These are phyloP conservation scores for Pythium coloratum DNA, from an alignment of 352 stramenopile genomes.

Conservation along the genomic window DNA sequence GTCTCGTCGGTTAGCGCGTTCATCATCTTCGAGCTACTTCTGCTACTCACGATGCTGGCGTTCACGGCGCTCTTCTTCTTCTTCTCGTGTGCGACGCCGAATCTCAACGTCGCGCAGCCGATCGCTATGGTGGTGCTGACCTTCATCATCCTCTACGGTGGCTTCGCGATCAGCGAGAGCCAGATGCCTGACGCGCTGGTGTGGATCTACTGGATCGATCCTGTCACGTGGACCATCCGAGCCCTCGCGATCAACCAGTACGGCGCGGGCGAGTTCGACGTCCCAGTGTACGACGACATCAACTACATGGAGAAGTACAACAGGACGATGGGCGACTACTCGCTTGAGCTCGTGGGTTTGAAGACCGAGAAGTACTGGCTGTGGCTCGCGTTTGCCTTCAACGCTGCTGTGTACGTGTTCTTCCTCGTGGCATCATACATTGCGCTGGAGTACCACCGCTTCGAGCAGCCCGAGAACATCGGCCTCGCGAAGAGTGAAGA, in stretches of 20 bases:
- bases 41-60: conserved; percentile 30
- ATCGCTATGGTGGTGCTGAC: conserved; percentile 33
- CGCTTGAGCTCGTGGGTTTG: conserved; percentile 35
- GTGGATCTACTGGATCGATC: conserved; percentile 58
- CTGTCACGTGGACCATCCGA: conserved; percentile 40
- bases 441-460: conserved; percentile 25
- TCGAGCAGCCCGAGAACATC: conserved; percentile 9
- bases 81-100: conserved; percentile 32
- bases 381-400: conserved; percentile 28
- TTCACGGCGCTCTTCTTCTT: conserved; percentile 37
- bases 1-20: conserved; percentile 27
- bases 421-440: background rate
- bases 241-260: conserved; percentile 43
- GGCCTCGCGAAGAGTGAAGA: conserved; percentile 1
- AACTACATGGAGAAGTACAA: conserved; percentile 34
- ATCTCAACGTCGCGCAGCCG: conserved; percentile 29
- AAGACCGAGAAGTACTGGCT: conserved; percentile 29
- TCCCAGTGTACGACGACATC: conserved; percentile 32
- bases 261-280: conserved; percentile 23
- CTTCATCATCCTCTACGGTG: conserved; percentile 46
- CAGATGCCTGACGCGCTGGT: conserved; percentile 42
- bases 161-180: conserved; percentile 46
- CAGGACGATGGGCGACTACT: conserved; percentile 37
- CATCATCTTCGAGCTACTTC: conserved; percentile 39
- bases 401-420: conserved; percentile 14